Percentiles rank a stretch among this genome's conserved stretches.
phyloP scores from a whole-genome alignment of 106 monocot genomes.

The Allium sativum region DNA sequence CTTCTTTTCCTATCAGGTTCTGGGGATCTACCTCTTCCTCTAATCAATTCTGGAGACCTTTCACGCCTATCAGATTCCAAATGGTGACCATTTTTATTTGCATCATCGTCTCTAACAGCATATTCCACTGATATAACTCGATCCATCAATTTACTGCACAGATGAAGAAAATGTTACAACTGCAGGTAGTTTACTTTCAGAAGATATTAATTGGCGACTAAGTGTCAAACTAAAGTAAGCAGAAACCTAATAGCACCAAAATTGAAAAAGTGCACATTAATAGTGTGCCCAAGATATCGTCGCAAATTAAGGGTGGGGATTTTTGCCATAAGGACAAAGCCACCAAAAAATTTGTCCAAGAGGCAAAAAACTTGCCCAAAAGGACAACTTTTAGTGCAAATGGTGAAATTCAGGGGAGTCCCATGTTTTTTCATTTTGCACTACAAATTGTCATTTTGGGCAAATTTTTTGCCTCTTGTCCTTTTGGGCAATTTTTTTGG shows the following conservation, averaged over 20 bases:
- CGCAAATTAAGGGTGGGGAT: background rate
- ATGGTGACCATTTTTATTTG: constrained; percentile 70
- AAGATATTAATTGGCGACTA: background rate
- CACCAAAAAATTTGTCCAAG: no score
- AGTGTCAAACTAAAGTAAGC: background rate
- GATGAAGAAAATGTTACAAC: background rate
- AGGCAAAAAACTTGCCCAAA: no score
- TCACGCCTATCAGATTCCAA: constrained; percentile 3
- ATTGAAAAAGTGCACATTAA: background rate
- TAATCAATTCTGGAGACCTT: constrained; percentile 2
- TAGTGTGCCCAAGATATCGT: background rate
- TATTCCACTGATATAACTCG: constrained; percentile 90
- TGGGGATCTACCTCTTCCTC: constrained; percentile 12
- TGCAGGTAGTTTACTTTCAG: no score
- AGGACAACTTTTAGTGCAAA: no score
- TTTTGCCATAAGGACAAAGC: no score
- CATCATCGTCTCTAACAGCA: constrained; percentile 87
- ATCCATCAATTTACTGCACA: constrained; percentile 81
- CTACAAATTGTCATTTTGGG: no score
- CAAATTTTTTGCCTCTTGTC: no score
- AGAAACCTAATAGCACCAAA: background rate
- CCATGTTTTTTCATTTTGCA: no score
- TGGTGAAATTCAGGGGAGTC: no score
- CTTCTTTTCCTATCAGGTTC: constrained; percentile 29
- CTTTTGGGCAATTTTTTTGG: no score